Conservation (phyloP, 352 stramenopile species). For the Pythium scleroteichum region DNA sequence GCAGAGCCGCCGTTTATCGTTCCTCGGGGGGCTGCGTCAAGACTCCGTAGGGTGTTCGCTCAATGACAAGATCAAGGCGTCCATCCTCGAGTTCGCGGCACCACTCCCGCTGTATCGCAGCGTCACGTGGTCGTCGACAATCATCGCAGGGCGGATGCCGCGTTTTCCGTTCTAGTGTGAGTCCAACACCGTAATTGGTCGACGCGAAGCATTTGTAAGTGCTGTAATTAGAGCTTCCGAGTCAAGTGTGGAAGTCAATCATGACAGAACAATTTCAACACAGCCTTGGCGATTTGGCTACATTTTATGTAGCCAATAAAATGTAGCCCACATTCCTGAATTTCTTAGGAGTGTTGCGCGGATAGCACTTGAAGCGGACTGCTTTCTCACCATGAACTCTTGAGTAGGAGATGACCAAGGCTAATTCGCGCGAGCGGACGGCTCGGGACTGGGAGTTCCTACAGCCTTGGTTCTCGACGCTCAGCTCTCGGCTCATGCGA, state of each 20-base stretch:
- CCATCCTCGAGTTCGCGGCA: neutral
- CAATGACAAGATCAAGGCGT: neutral
- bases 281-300: no score
- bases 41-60: neutral
- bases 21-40: neutral
- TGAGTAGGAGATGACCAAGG: neutral
- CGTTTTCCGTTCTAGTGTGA: neutral
- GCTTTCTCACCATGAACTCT: no score
- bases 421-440: neutral
- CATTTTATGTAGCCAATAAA: no score
- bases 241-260: no score
- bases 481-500: neutral
- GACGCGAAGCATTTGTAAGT: no score
- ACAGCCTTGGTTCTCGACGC: neutral
- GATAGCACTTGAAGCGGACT: no score
- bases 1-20: neutral
- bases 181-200: no score
- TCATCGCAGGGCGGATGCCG: neutral
- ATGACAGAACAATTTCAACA: no score
- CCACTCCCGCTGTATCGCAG: neutral
- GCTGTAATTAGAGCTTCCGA: no score
- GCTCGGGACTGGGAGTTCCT: slow-evolving; percentile 12
- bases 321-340: no score
- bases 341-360: no score
- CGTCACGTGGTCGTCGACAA: neutral